phyloP scores from a whole-genome alignment of 176 grass and related monocot genomes.

The Rhynchospora pubera region DNA sequence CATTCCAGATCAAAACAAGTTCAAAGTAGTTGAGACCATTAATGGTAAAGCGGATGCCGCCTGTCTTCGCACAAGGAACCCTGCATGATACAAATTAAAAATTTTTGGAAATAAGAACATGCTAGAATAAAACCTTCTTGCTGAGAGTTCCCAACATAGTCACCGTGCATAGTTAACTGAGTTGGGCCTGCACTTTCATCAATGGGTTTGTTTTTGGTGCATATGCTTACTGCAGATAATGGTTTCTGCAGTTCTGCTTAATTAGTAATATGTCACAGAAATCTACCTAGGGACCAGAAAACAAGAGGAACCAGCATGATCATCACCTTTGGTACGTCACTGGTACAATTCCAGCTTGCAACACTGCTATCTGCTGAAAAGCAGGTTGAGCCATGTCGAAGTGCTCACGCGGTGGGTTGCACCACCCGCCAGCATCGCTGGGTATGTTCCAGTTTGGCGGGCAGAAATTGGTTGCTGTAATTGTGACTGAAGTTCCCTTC shows the following conservation, averaged over 20 bases:
- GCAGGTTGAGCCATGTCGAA: slow-evolving; percentile 45
- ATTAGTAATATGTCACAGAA: background rate
- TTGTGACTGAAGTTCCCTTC: slow-evolving; percentile 3
- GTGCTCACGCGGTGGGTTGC: slow-evolving; percentile 43
- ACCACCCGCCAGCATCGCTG: slow-evolving; percentile 35
- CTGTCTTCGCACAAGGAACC: slow-evolving; percentile 33
- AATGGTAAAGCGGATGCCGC: slow-evolving; percentile 39
- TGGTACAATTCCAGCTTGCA: slow-evolving; percentile 47
- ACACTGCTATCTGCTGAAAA: slow-evolving; percentile 42
- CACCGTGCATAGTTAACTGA: background rate
- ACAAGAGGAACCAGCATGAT: background rate
- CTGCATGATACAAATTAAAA: slow-evolving; percentile 10
- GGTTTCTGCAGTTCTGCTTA: too few species aligned
- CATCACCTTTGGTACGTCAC: slow-evolving; percentile 36
- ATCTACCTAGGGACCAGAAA: too few species aligned
- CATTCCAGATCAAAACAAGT: slow-evolving; percentile 36
- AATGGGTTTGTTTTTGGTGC: background rate
- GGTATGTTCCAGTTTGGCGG: slow-evolving; percentile 39
- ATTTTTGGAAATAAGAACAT: background rate
- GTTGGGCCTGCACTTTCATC: too few species aligned
- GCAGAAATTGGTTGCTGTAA: slow-evolving; percentile 51
- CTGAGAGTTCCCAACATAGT: background rate
- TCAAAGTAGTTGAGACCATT: slow-evolving; percentile 39
- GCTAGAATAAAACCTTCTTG: background rate
- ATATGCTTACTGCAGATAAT: background rate